phyloP scores from a whole-genome alignment of 192 early-diverging fungal genomes.

The Backusella psychrophila region DNA sequence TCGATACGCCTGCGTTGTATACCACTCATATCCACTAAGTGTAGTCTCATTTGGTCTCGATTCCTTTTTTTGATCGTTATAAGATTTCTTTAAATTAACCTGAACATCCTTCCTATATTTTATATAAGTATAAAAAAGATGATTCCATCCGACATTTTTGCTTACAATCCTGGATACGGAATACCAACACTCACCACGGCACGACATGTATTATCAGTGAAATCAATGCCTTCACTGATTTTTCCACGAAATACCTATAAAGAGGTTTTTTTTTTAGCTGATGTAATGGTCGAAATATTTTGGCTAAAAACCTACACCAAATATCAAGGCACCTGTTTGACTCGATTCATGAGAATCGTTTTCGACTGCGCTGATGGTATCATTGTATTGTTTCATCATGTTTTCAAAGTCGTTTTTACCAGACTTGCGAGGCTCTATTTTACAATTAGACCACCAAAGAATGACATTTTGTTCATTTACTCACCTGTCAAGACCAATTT shows the following conservation, averaged over 20 bases:
- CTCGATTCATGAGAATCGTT: neutral
- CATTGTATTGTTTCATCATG: constrained; percentile 20
- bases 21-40: constrained; percentile 25
- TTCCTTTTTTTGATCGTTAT: constrained; percentile 23
- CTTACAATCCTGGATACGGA: constrained; percentile 51
- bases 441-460: neutral
- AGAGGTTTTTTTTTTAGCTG: too few relatives aligned
- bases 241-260: constrained; percentile 64
- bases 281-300: neutral
- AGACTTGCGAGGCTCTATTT: constrained; percentile 4
- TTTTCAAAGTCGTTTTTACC: constrained; percentile 24
- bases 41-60: neutral
- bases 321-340: constrained; percentile 52
- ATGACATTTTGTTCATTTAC: neutral
- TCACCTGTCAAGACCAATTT: constrained; percentile 17
- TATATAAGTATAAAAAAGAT: too few relatives aligned
- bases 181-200: constrained; percentile 65
- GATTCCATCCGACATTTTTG: too few relatives aligned
- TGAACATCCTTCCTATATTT: constrained; percentile 48
- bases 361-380: neutral
- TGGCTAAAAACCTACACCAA: constrained; percentile 44
- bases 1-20: constrained; percentile 27
- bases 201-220: constrained; percentile 63
- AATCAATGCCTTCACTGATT: constrained; percentile 73
- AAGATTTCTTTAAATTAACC: constrained; percentile 46